A percentile compares a stretch with the other conserved stretches of the same genome.
These are phyloP conservation scores for Vigna radiata DNA, from an alignment of 306 rosid species.

Conservation along the genomic window DNA sequence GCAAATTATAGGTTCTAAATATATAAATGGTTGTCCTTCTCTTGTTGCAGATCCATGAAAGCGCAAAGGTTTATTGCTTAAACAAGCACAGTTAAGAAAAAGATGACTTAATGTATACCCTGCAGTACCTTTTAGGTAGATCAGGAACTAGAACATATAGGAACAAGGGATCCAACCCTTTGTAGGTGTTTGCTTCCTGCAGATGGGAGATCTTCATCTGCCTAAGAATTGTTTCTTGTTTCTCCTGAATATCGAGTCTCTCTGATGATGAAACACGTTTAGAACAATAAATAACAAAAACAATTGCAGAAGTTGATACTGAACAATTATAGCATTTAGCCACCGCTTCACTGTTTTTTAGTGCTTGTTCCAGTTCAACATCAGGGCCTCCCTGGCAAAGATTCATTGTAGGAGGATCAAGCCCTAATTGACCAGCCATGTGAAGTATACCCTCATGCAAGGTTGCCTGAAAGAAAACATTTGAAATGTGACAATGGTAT, in stretches of 20 bases:
- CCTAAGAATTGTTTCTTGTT: slow-evolving; percentile 58
- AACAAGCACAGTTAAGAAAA: slow-evolving; percentile 27
- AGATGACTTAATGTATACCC: slow-evolving; percentile 1
- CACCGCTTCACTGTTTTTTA: slow-evolving; percentile 93
- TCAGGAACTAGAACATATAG: slow-evolving; percentile 80
- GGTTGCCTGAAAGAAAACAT: slow-evolving; percentile 73
- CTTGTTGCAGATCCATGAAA: slow-evolving; percentile 30
- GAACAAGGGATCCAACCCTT: slow-evolving; percentile 63
- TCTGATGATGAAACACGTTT: slow-evolving; percentile 53
- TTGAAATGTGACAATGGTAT: slow-evolving; percentile 35
- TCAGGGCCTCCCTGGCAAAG: slow-evolving; percentile 72
- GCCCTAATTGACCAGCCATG: slow-evolving; percentile 99
- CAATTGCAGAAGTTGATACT: slow-evolving; percentile 70
- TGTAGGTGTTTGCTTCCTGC: slow-evolving; percentile 41
- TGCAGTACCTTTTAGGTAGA: slow-evolving; percentile 81
- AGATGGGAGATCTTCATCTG: slow-evolving; percentile 58
- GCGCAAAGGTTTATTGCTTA: slow-evolving; percentile 1
- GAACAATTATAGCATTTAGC: slow-evolving; percentile 78
- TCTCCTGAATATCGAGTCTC: slow-evolving; percentile 60
- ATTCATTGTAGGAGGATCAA: slow-evolving; percentile 89
- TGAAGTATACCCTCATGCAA: slow-evolving; percentile 83
- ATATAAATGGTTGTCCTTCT: neutral
- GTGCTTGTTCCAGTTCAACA: slow-evolving; percentile 79
- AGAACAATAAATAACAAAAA: slow-evolving; percentile 79
- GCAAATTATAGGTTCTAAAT: slow-evolving; percentile 13